A percentile compares a stretch with the other conserved stretches of the same genome.
phyloP scores from a whole-genome alignment of 2,329 filamentous ascomycete species.

The Sarocladium kiliense region DNA sequence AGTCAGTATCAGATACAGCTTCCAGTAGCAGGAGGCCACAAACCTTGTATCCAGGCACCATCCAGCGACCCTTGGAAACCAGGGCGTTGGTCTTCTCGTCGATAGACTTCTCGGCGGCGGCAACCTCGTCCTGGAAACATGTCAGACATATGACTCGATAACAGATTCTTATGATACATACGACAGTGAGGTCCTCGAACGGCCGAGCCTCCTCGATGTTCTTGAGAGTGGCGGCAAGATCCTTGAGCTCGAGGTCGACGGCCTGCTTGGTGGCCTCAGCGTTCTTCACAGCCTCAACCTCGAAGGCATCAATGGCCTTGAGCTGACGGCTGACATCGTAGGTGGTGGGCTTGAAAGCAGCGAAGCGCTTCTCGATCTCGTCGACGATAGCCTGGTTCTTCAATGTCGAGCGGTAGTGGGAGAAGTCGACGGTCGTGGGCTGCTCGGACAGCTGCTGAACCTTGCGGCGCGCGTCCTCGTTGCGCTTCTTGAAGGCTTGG shows the following conservation, averaged over 20 bases:
- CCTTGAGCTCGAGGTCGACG: constrained; percentile 91
- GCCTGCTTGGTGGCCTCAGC: constrained; percentile 94
- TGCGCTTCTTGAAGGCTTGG: constrained; percentile 98
- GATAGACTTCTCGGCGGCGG: constrained; percentile 89
- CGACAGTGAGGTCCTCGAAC: constrained; percentile 95
- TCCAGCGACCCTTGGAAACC: constrained; percentile 97
- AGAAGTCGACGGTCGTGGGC: constrained; percentile 85
- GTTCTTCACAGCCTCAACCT: constrained; percentile 94
- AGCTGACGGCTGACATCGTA: constrained; percentile 93
- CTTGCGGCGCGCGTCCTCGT: constrained; percentile 96
- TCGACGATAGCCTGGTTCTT: constrained; percentile 96
- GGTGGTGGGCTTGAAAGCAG: constrained; percentile 81
- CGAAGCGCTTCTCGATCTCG: constrained; percentile 96
- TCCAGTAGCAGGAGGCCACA: constrained; percentile 24
- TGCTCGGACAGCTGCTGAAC: constrained; percentile 78
- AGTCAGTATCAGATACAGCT: constrained; percentile 37
- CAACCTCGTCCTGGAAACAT: constrained; percentile 76
- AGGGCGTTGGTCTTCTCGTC: constrained; percentile 94
- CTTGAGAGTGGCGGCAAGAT: constrained; percentile 88
- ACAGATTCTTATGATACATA: constrained; percentile 48
- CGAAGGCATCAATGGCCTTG: constrained; percentile 97
- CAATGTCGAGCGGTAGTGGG: constrained; percentile 82
- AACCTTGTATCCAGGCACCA: constrained; percentile 98
- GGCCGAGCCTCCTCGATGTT: constrained; percentile 96
- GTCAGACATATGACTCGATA: constrained; percentile 12